These are phyloP conservation scores for Calonectria honghensis DNA, from an alignment of 2,329 filamentous ascomycete species.

Conservation along the genomic window DNA sequence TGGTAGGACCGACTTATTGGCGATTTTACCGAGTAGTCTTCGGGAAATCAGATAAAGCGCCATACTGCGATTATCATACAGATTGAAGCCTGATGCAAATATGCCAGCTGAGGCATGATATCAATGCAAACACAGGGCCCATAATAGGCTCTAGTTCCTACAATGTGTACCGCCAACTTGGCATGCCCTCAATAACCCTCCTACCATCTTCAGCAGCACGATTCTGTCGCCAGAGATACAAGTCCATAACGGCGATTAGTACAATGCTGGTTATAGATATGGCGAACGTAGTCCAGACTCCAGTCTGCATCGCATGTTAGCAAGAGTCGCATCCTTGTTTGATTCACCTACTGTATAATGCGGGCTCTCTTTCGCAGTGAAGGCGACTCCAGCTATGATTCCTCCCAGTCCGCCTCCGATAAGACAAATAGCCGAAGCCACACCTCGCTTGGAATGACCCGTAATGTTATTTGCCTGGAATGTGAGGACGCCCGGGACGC, in stretches of 20 bases:
- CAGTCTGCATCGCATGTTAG: slow-evolving; percentile 22
- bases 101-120: too few species aligned
- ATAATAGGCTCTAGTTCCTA: background rate
- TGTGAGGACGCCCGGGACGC: slow-evolving; percentile 31
- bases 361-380: slow-evolving; percentile 30
- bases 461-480: slow-evolving; percentile 42
- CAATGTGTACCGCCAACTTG: slow-evolving; percentile 30
- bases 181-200: slow-evolving; percentile 27
- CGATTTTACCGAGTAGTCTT: too few species aligned
- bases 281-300: slow-evolving; percentile 34
- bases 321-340: background rate
- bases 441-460: slow-evolving; percentile 33
- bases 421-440: slow-evolving; percentile 28
- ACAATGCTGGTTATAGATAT: slow-evolving; percentile 29
- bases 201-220: slow-evolving; percentile 3
- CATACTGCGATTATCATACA: too few species aligned
- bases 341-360: slow-evolving; percentile 27
- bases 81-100: too few species aligned
- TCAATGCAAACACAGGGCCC: too few species aligned
- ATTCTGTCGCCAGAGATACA: slow-evolving; percentile 28
- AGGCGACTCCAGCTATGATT: slow-evolving; percentile 33
- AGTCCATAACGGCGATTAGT: slow-evolving; percentile 6
- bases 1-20: too few species aligned
- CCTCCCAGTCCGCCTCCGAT: slow-evolving; percentile 34
- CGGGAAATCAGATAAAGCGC: too few species aligned